These are phyloP conservation scores for Raddia guianensis DNA, from an alignment of 176 grass and related monocot species.

Conservation along the genomic window DNA sequence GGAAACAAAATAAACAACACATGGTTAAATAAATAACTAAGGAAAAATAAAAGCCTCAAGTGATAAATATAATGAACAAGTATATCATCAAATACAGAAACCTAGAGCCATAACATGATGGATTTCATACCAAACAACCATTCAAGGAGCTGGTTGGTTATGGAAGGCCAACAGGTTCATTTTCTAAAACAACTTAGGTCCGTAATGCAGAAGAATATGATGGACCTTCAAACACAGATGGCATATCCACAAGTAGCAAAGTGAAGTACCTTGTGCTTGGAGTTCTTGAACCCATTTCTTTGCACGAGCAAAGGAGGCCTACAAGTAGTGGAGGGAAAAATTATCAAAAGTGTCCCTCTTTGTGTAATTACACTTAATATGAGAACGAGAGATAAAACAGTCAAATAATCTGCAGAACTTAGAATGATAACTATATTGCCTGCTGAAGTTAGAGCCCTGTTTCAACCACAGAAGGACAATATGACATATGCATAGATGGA, in stretches of 20 bases:
- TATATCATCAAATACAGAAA: slow-evolving; percentile 25
- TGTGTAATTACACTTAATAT: slow-evolving; percentile 16
- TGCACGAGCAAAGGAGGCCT: slow-evolving; percentile 87
- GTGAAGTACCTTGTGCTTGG: slow-evolving; percentile 78
- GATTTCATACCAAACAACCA: slow-evolving; percentile 14
- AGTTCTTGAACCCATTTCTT: slow-evolving; percentile 99
- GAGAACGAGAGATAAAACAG: not conserved
- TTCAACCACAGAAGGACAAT: slow-evolving; percentile 12
- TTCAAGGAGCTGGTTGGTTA: not conserved
- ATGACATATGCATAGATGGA: slow-evolving; percentile 2
- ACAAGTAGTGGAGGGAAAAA: slow-evolving; percentile 33
- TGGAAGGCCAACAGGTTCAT: not conserved
- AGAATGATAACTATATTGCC: slow-evolving; percentile 11
- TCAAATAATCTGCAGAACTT: not conserved
- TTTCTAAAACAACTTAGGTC: not conserved
- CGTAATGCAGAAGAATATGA: not conserved
- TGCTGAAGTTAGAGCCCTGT: slow-evolving; percentile 7
- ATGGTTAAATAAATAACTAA: not conserved
- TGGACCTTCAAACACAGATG: slow-evolving; percentile 1
- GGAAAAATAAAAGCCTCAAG: not conserved
- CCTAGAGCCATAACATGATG: not conserved
- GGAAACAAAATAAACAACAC: not conserved
- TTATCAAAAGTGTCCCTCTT: not conserved
- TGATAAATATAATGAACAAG: not conserved
- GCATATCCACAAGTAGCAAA: slow-evolving; percentile 21